phyloP scores from a whole-genome alignment of 1,284 basidiomycete genomes.

The Tausonia pullulans region DNA sequence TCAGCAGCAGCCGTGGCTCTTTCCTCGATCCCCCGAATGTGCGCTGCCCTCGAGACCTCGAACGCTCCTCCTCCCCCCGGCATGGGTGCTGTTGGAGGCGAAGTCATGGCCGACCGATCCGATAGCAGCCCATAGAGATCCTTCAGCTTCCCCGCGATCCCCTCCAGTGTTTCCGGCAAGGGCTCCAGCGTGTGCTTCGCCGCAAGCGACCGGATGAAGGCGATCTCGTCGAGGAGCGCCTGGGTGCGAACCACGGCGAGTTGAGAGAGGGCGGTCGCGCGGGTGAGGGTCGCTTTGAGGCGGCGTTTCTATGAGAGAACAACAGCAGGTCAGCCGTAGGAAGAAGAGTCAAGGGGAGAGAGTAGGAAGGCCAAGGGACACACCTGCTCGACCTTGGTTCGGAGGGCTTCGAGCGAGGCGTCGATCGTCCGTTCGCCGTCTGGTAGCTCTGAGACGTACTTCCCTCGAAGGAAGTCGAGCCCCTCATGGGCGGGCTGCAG shows the following conservation, averaged over 20 bases:
- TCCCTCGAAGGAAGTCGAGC: conserved; percentile 32
- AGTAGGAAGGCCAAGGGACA: conserved; percentile 2
- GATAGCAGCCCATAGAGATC: not conserved
- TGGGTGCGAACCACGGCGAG: not conserved
- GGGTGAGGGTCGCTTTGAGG: conserved; percentile 4
- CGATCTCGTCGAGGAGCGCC: not conserved
- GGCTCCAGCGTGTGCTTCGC: no score
- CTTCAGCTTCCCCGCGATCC: not conserved
- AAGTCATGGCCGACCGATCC: not conserved
- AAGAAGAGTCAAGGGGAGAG: not conserved
- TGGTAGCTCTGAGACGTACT: conserved; percentile 26
- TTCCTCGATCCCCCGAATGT: conserved; percentile 32
- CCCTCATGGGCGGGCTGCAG: conserved; percentile 33
- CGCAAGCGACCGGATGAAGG: not conserved
- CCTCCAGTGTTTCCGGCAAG: no score
- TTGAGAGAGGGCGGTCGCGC: not conserved
- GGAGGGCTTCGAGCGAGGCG: conserved; percentile 25
- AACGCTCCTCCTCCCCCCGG: conserved; percentile 23
- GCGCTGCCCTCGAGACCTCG: conserved; percentile 34
- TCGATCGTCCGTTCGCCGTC: conserved; percentile 27
- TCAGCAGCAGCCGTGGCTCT: conserved; percentile 17
- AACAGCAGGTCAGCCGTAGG: not conserved
- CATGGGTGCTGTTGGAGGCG: conserved; percentile 1
- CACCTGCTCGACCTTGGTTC: conserved; percentile 32
- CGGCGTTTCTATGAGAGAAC: conserved; percentile 3